Conservation (phyloP, 2,329 filamentous ascomycete species). For the Leptodontidium sp. region DNA sequence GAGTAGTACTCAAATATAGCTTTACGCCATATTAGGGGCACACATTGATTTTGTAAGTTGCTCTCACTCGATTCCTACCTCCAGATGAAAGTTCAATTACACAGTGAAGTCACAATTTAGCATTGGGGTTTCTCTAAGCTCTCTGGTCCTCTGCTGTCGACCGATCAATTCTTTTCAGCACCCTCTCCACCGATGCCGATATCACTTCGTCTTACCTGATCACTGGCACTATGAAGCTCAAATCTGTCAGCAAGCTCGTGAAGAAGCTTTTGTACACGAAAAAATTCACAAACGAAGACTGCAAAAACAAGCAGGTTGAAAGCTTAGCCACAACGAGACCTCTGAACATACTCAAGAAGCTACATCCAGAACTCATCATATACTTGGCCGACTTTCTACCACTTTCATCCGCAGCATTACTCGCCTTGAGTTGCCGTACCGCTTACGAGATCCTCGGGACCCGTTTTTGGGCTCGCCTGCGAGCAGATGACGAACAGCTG, state of each 20-base stretch:
- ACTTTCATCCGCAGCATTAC: constrained; percentile 23
- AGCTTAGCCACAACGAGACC: constrained; percentile 14
- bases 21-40: constrained; percentile 15
- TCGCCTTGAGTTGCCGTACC: constrained; percentile 27
- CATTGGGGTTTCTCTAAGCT: constrained; percentile 21
- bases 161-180: constrained; percentile 21
- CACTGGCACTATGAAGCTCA: constrained; percentile 17
- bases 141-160: constrained; percentile 16
- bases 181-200: constrained; percentile 16
- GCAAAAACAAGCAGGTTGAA: constrained; percentile 16
- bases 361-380: constrained; percentile 27
- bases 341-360: constrained; percentile 17
- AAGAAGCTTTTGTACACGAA: constrained; percentile 18
- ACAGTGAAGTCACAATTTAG: constrained; percentile 19
- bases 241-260: constrained; percentile 21
- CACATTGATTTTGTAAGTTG: constrained; percentile 12
- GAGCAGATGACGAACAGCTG: constrained; percentile 18
- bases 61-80: constrained; percentile 13
- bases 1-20: constrained; percentile 20
- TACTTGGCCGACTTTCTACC: constrained; percentile 27
- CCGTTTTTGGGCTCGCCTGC: constrained; percentile 24
- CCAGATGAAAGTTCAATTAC: constrained; percentile 19
- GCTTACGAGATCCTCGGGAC: constrained; percentile 22
- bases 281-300: constrained; percentile 15
- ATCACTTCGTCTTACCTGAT: constrained; percentile 15